A percentile compares a stretch with the other conserved stretches of the same genome.
Evolutionary conservation across 139 green algal species (phyloP).

Genomic region (Yamagishiella unicocca): DNA sequence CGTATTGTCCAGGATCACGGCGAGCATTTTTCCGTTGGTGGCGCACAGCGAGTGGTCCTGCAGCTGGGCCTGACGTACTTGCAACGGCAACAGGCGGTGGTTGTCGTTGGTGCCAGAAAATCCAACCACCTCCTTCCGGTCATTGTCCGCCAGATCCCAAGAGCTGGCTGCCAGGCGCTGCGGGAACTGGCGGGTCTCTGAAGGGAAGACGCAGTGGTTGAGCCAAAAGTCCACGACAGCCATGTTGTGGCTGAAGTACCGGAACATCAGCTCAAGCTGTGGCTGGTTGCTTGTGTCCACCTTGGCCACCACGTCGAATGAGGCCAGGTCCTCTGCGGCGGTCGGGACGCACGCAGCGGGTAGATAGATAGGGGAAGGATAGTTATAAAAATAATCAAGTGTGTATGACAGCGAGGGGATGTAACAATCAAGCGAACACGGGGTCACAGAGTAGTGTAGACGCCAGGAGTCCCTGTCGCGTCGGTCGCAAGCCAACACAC

Average conservation of each 20-base stretch:
- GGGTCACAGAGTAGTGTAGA: no score
- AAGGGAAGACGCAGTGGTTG: slow-evolving; percentile 56
- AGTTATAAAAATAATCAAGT: no score
- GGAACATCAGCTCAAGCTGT: slow-evolving; percentile 56
- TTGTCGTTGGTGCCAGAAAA: slow-evolving; percentile 78
- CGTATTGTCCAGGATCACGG: slow-evolving; percentile 56
- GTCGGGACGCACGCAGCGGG: no score
- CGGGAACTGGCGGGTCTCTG: slow-evolving; percentile 63
- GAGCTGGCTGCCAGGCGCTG: slow-evolving; percentile 58
- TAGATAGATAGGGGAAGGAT: no score
- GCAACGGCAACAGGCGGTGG: slow-evolving; percentile 69
- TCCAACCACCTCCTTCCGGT: slow-evolving; percentile 38
- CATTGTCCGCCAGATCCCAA: slow-evolving; percentile 74
- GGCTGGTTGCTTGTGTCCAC: slow-evolving; percentile 63
- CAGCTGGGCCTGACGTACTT: slow-evolving; percentile 53
- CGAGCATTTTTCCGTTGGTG: slow-evolving; percentile 79
- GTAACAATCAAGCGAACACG: no score
- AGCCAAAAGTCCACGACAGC: slow-evolving; percentile 69
- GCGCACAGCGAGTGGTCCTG: slow-evolving; percentile 35
- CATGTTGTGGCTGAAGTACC: slow-evolving; percentile 68
- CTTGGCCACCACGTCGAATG: slow-evolving; percentile 56
- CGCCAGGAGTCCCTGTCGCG: no score
- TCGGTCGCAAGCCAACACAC: no score
- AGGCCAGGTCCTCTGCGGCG: slow-evolving; percentile 46
- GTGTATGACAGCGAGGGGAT: no score